Evolutionary conservation across 768 basidiomycete genomes (phyloP).

Genomic region (Boletus fagicola): DNA sequence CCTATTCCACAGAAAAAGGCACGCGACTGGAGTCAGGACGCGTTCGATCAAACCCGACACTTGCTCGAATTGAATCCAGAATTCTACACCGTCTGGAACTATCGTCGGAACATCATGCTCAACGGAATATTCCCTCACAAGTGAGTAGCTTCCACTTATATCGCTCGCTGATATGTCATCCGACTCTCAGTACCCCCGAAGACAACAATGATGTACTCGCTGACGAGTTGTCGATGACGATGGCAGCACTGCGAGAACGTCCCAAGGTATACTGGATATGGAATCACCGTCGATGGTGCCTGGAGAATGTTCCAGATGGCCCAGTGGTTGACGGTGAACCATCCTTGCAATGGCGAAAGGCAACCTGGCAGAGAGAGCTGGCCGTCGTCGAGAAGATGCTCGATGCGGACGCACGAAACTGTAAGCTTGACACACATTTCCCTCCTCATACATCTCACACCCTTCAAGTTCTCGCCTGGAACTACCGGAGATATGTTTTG

Average conservation of each 20-base stretch:
- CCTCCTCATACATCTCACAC: slow-evolving; percentile 2
- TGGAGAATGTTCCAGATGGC: slow-evolving; percentile 78
- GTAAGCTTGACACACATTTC: slow-evolving; percentile 45
- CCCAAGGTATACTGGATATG: slow-evolving; percentile 99
- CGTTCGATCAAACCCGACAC: slow-evolving; percentile 72
- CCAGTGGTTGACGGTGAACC: slow-evolving; percentile 49
- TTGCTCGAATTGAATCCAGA: slow-evolving; percentile 88
- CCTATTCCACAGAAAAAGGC: slow-evolving; percentile 55
- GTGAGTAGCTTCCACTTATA: slow-evolving; percentile 38
- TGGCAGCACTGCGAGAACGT: slow-evolving; percentile 71
- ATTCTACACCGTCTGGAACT: slow-evolving; percentile 97
- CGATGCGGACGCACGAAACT: slow-evolving; percentile 88
- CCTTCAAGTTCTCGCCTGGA: slow-evolving; percentile 85
- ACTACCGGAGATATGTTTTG: slow-evolving; percentile 87
- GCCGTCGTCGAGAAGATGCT: slow-evolving; percentile 91
- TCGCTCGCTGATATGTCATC: slow-evolving; percentile 8
- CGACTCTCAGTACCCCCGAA: slow-evolving; percentile 49
- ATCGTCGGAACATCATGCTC: slow-evolving; percentile 76
- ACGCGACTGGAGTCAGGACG: slow-evolving; percentile 67
- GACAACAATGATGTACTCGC: slow-evolving; percentile 63
- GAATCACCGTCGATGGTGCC: slow-evolving; percentile 96
- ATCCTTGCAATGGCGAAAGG: slow-evolving; percentile 66
- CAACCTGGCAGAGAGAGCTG: slow-evolving; percentile 83
- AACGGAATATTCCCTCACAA: slow-evolving; percentile 66
- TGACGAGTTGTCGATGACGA: slow-evolving; percentile 79